Evolutionary conservation across 2,329 filamentous ascomycete species (phyloP).

Genomic region (Colletotrichum nymphaeae): DNA sequence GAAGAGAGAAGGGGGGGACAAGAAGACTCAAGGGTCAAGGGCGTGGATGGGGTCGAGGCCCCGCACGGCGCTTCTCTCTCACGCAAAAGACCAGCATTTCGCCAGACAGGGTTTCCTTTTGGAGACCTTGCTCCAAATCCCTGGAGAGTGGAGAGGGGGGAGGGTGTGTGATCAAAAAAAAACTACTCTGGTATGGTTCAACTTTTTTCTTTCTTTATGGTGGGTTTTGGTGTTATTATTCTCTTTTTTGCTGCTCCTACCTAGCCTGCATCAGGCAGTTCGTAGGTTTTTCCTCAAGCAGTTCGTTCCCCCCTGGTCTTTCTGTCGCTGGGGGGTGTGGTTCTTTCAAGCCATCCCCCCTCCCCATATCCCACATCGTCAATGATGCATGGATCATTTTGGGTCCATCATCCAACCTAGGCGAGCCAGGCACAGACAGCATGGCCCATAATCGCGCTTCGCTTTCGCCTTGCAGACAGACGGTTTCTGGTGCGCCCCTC

Average conservation of each 20-base stretch:
- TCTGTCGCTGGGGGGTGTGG: no score
- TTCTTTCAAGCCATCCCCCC: neutral
- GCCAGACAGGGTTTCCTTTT: no score
- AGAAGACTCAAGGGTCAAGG: neutral
- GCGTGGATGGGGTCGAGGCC: no score
- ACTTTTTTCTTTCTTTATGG: neutral
- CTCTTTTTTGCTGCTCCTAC: neutral
- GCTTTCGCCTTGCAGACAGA: conserved; percentile 8
- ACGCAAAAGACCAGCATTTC: neutral
- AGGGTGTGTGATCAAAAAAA: neutral
- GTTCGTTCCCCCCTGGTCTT: neutral
- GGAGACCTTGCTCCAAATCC: no score
- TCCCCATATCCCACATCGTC: no score
- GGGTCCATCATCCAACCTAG: neutral
- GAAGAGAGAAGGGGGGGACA: conserved; percentile 1
- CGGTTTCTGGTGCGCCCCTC: neutral
- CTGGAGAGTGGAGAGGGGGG: neutral
- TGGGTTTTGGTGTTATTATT: neutral
- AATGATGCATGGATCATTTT: no score
- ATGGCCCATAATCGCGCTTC: neutral
- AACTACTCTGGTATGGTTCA: no score
- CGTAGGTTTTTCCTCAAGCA: neutral
- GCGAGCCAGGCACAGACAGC: neutral
- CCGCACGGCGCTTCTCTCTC: neutral
- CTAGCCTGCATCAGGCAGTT: conserved; percentile 32